These are phyloP conservation scores for Leucogyrophana mollusca DNA, from an alignment of 768 basidiomycete genomes.

Conservation along the genomic window DNA sequence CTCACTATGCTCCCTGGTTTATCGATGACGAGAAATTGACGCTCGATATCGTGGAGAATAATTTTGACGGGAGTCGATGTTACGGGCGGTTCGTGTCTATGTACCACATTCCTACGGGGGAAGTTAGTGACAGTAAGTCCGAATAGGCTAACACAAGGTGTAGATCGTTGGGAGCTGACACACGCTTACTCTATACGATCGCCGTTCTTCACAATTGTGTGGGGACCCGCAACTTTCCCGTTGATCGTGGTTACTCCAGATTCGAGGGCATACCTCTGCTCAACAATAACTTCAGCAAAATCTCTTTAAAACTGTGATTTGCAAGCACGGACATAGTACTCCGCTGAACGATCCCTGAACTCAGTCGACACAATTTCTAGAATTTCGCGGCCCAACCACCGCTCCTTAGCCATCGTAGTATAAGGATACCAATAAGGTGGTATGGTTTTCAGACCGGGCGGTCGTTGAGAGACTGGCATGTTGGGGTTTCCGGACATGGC, in stretches of 20 bases:
- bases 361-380: constrained; percentile 93
- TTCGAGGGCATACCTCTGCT: constrained; percentile 69
- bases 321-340: constrained; percentile 80
- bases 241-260: constrained; percentile 96
- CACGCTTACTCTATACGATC: constrained; percentile 82
- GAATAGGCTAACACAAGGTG: too few relatives aligned
- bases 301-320: background rate
- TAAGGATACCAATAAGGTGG: constrained; percentile 93
- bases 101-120: constrained; percentile 76
- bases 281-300: background rate
- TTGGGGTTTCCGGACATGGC: constrained; percentile 43
- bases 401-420: constrained; percentile 87
- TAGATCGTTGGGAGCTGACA: too few relatives aligned
- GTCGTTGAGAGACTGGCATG: constrained; percentile 25
- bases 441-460: constrained; percentile 69
- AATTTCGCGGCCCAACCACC: constrained; percentile 86
- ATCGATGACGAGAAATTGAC: constrained; percentile 87
- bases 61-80: constrained; percentile 81
- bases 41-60: constrained; percentile 72
- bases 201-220: constrained; percentile 78
- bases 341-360: constrained; percentile 90
- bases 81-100: constrained; percentile 97
- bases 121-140: constrained; percentile 1
- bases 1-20: constrained; percentile 96
- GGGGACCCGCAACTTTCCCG: constrained; percentile 78